phyloP scores from a whole-genome alignment of 1,284 basidiomycete species.

The Ganoderma sinense region DNA sequence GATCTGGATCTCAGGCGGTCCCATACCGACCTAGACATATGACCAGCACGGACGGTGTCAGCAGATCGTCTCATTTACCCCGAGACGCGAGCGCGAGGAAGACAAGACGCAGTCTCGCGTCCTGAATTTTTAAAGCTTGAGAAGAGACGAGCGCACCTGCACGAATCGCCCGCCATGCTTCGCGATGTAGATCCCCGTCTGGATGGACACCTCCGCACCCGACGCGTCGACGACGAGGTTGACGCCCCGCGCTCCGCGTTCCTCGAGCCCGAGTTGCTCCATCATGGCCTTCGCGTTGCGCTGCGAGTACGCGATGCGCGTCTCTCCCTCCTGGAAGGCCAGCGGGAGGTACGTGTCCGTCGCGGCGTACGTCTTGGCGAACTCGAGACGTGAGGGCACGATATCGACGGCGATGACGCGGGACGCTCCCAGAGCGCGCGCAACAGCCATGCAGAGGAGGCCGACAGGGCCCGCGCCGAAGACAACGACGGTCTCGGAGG shows the following conservation, averaged over 20 bases:
- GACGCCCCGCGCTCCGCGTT: constrained; percentile 65
- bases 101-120: neutral
- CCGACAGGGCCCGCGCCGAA: constrained; percentile 96
- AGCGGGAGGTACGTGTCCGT: constrained; percentile 83
- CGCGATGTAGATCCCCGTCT: constrained; percentile 80
- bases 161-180: constrained; percentile 79
- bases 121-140: neutral
- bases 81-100: neutral
- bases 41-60: neutral
- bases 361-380: constrained; percentile 90
- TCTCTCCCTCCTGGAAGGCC: constrained; percentile 69
- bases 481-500: constrained; percentile 79
- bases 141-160: constrained; percentile 52
- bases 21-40: constrained; percentile 74
- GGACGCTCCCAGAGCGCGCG: constrained; percentile 86
- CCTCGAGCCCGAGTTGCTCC: constrained; percentile 62
- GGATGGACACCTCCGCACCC: constrained; percentile 88
- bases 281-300: constrained; percentile 71
- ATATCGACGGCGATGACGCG: constrained; percentile 90
- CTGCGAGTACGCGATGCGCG: constrained; percentile 71
- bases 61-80: neutral
- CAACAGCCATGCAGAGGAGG: constrained; percentile 91
- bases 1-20: constrained; percentile 66
- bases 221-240: constrained; percentile 87
- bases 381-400: constrained; percentile 81